Evolutionary conservation across 148 eudicot species (phyloP).

Genomic region (Vaccinium darrowii): DNA sequence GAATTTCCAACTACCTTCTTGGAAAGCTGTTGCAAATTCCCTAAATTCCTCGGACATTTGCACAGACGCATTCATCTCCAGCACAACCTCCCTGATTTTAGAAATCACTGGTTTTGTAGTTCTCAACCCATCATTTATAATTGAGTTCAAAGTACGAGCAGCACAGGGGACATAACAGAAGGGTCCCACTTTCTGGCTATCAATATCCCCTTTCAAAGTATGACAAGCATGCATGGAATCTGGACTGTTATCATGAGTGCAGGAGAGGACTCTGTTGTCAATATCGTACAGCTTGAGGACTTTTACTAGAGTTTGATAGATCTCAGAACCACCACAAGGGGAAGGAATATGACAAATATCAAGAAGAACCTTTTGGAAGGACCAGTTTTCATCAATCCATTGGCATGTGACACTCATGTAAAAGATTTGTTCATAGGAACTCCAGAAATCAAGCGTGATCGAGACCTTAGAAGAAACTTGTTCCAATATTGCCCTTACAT

Average conservation of each 20-base stretch:
- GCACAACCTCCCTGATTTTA: conserved; percentile 72
- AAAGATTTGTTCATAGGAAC: conserved; percentile 61
- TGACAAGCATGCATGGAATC: conserved; percentile 71
- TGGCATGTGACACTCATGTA: conserved; percentile 80
- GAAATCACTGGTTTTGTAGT: conserved; percentile 53
- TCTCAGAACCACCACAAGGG: conserved; percentile 68
- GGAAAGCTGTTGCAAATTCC: conserved; percentile 52
- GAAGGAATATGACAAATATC: conserved; percentile 69
- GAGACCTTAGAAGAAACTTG: conserved; percentile 76
- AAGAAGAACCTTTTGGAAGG: conserved; percentile 71
- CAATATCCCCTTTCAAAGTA: conserved; percentile 69
- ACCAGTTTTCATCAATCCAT: conserved; percentile 88
- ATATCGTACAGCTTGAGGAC: conserved; percentile 61
- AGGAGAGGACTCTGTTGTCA: conserved; percentile 60
- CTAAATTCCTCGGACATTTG: conserved; percentile 63
- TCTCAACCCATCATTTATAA: conserved; percentile 70
- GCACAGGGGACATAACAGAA: conserved; percentile 85
- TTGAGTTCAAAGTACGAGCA: conserved; percentile 61
- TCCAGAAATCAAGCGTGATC: conserved; percentile 79
- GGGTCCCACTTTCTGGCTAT: conserved; percentile 61
- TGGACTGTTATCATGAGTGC: conserved; percentile 82
- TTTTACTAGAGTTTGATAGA: conserved; percentile 50
- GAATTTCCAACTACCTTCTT: conserved; percentile 75
- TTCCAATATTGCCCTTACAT: conserved; percentile 49
- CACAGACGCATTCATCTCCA: conserved; percentile 65